Evolutionary conservation across 2,329 filamentous ascomycete genomes (phyloP), one percentile per base, ranked within the genome.

Genomic region (Trichoderma cornu-damae): DNA sequence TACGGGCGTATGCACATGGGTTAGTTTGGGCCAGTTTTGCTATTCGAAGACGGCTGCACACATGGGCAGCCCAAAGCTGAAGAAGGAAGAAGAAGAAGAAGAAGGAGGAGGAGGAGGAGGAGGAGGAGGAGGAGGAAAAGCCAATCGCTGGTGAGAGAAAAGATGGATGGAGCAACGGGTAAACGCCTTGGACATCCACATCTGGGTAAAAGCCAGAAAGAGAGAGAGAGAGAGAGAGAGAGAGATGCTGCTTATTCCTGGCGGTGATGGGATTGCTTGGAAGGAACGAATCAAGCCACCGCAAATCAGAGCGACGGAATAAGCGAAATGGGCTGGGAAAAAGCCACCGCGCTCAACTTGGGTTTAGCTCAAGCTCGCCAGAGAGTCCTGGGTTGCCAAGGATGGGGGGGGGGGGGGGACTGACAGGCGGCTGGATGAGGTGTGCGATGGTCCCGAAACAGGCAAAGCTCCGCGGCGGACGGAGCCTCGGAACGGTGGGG

Each of bases 291-390:
- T 38, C 52, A 55, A 32, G n/a, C n/a, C 42, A 55, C 43, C 22
- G 28, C 57, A 40, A 59, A 57, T 59, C 57, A 57, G 28, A 20
- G n/a, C 30, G 11, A n/a, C 26, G 28, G 32, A 40, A 42, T 59
- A 59, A 59, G 57, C 57, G 57, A 59, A 57, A 59, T 59, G 51
- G 51, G 57, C 30, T 57, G 51, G 32, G 22, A 46, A n/a, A 56
- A 59, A 57, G 51, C 51, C 51, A 49, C 46, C 32, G 18, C 28
- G 43, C 50, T 49, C 43, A 50, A 48, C 34, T 30, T 35, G 14
- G 32, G 56, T 34, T 46, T 28, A 40, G 40, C 8, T n/a, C 34
- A 11, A 26, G 56, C 34, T 46, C 37, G 49, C 32, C 40, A 40
- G 24, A 49, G n/a, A 22, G 20, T 35, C 47, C 44, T 40, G 49